Conservation (phyloP, 306 rosid genomes). For the Hylodesmum podocarpum region DNA sequence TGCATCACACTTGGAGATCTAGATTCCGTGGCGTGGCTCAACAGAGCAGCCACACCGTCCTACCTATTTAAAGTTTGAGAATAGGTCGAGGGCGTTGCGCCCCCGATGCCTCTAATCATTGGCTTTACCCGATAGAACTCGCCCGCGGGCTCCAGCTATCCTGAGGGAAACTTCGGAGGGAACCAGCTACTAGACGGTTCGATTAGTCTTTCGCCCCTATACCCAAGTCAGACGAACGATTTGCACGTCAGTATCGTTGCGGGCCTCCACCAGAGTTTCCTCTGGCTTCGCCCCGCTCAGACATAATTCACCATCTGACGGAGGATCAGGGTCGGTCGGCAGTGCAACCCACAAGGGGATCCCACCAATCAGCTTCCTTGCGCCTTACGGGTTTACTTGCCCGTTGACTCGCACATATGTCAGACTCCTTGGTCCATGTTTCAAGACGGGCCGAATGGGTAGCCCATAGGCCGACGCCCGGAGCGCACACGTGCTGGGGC, state of each 20-base stretch:
- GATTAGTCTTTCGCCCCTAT: background rate
- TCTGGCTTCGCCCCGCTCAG: conserved; percentile 47
- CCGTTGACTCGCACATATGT: no score
- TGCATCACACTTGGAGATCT: no score
- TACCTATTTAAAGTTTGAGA: background rate
- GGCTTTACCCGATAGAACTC: background rate
- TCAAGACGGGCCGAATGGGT: no score
- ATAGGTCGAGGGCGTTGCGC: background rate
- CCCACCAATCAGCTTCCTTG: no score
- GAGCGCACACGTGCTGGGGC: no score
- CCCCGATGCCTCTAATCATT: background rate
- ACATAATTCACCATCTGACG: conserved; percentile 24
- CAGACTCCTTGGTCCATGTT: no score
- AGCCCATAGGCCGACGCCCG: no score
- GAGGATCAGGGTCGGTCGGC: no score
- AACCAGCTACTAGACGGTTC: background rate
- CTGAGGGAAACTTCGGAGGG: background rate
- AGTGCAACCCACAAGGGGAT: no score
- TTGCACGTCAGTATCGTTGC: background rate
- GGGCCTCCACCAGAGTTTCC: conserved; percentile 57
- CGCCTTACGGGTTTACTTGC: no score
- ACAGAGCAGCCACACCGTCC: no score
- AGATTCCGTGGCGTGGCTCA: no score
- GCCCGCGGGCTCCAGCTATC: background rate
- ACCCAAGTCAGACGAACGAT: background rate